phyloP scores from a whole-genome alignment of 768 basidiomycete species.

The Plicaturopsis crispa region DNA sequence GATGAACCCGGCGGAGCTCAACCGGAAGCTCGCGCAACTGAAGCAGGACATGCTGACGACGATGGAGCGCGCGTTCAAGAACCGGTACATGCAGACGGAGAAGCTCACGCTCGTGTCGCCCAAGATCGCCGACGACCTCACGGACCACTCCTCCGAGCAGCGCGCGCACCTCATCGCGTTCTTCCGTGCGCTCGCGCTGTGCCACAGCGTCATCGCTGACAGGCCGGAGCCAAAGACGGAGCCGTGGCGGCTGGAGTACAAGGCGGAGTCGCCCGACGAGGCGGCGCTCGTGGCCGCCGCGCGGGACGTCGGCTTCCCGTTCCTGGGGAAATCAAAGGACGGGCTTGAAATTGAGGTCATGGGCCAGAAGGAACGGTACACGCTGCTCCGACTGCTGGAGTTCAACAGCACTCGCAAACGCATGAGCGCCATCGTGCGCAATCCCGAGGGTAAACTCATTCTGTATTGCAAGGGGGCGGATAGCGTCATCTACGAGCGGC shows the following conservation, averaged over 20 bases:
- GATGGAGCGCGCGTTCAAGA: constrained; percentile 80
- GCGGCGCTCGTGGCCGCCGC: constrained; percentile 91
- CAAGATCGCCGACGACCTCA: constrained; percentile 71
- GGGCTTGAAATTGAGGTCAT: constrained; percentile 84
- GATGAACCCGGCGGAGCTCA: constrained; percentile 65
- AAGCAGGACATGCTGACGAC: constrained; percentile 72
- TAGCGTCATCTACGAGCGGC: constrained; percentile 84
- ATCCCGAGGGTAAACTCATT: constrained; percentile 74
- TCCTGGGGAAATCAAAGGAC: constrained; percentile 68
- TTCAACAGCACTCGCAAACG: constrained; percentile 94
- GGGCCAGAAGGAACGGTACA: constrained; percentile 81
- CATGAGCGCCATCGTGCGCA: constrained; percentile 89
- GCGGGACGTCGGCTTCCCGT: constrained; percentile 89
- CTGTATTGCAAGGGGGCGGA: constrained; percentile 98
- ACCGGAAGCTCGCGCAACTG: constrained; percentile 49
- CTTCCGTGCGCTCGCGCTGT: constrained; percentile 92
- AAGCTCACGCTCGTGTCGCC: constrained; percentile 87
- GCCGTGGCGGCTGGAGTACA: constrained; percentile 74
- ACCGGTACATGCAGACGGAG: constrained; percentile 74
- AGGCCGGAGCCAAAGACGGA: constrained; percentile 51
- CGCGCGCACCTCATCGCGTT: constrained; percentile 68
- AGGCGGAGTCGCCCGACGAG: constrained; percentile 95
- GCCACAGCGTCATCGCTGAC: constrained; percentile 87
- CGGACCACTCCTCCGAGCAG: constrained; percentile 52
- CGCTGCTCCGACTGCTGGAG: constrained; percentile 74